Conservation (phyloP, 495 filamentous ascomycete species). For the Hamigera avellanea region DNA sequence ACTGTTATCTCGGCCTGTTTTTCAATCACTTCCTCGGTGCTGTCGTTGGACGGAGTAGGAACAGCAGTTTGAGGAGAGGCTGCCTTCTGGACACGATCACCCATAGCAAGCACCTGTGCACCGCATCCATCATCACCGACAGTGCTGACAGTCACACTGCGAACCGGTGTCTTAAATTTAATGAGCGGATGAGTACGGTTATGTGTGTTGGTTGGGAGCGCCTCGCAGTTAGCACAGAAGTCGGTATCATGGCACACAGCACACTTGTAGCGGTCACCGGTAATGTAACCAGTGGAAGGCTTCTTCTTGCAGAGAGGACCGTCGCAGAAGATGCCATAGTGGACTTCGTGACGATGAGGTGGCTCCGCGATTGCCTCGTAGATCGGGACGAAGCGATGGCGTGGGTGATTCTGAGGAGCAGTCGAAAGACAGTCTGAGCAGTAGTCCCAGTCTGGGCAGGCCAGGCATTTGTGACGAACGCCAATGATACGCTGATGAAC, state of each 20-base stretch:
- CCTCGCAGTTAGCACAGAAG: constrained; percentile 92
- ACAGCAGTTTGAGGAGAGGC: constrained; percentile 40
- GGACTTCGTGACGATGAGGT: constrained; percentile 38
- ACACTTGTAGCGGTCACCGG: constrained; percentile 88
- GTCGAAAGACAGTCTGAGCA: constrained; percentile 66
- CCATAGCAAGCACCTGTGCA: constrained; percentile 48
- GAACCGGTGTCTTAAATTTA: constrained; percentile 92
- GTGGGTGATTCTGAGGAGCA: constrained; percentile 57
- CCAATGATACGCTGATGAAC: constrained; percentile 56
- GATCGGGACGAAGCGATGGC: constrained; percentile 83
- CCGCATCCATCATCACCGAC: constrained; percentile 61
- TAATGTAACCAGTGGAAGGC: constrained; percentile 53
- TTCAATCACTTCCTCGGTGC: not conserved
- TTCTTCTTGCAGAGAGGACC: constrained; percentile 72
- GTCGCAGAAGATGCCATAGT: constrained; percentile 88
- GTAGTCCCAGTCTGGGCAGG: constrained; percentile 97
- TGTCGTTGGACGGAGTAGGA: constrained; percentile 30
- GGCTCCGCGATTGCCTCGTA: constrained; percentile 64
- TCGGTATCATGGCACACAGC: constrained; percentile 93
- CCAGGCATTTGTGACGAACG: constrained; percentile 92
- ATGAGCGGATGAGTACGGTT: constrained; percentile 92
- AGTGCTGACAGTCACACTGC: constrained; percentile 80
- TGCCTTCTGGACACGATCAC: constrained; percentile 41
- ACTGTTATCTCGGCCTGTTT: constrained; percentile 2
- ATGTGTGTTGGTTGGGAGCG: constrained; percentile 69